Evolutionary conservation across 2,329 filamentous ascomycete species (phyloP), one percentile per base, ranked within the genome.

Genomic region (Aspergillus sp.): DNA sequence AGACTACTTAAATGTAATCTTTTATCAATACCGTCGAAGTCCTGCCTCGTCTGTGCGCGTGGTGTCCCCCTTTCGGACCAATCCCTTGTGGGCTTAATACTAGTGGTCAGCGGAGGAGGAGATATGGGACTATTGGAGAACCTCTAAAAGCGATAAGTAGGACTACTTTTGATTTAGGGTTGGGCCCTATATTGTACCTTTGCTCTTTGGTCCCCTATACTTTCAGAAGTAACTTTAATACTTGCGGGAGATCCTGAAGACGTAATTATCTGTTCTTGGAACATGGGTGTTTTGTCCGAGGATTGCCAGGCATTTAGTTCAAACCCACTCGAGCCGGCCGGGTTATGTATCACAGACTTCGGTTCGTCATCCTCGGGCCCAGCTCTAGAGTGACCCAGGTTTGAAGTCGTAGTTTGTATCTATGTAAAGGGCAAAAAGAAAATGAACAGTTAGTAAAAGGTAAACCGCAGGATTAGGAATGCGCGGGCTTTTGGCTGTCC

Each of bases 261-360:
- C 22, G 7, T 13, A n/a, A 24, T 56, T 30, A 22, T 46, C 52
- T 59, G 59, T 41, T 59, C 59, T 22, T 41, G 40, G 30, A 54
- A 48, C 11, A 55, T 57, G 11, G 60, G 51, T 33, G 61, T 54
- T 19, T 61, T 37, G 46, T 53, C 56, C 46, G 54, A 52, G 6
- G 30, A 34, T 48, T 51, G 34, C 27, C 56, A 51, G 8, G 45
- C n/a, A 34, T 51, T 52, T 42, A 57, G 19, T 52, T 51, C 90
- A 84, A 95, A 96, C 65, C 85, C 85, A 56, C 86, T 83, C 74
- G 95, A 97, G 61, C 89, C 90, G 63, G 91, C 83, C 0, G 93
- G 92, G 15, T 90, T 91, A 79, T 96, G 93, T 65, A 97, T 96
- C 54, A 96, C 93, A 1, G 93, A 97, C 53, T 91, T 83, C 22